Conservation (phyloP, 257 asterid genomes). For the Salvia miltiorrhiza region DNA sequence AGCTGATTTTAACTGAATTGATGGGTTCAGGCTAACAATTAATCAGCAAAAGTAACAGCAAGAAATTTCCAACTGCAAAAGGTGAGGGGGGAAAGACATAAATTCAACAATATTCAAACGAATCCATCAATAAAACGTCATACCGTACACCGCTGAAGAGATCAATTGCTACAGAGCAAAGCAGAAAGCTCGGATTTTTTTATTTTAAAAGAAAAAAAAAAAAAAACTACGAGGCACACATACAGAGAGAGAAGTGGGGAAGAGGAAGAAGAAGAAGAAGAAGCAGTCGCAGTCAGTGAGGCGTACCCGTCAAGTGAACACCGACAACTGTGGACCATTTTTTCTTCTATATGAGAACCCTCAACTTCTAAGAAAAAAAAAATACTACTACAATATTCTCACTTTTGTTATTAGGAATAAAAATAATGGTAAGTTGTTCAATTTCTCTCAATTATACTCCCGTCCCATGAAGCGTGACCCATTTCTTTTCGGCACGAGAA, state of each 20-base stretch:
- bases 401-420: no score
- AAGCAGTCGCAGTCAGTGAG: slow-evolving; percentile 6
- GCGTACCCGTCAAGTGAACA: slow-evolving; percentile 13
- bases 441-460: no score
- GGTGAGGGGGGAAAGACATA: neutral
- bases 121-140: slow-evolving; percentile 12
- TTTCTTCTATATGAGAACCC: no score
- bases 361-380: no score
- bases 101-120: neutral
- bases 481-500: no score
- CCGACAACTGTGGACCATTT: no score
- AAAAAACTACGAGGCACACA: neutral
- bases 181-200: neutral
- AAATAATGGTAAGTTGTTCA: no score
- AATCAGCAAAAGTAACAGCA: neutral
- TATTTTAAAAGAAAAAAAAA: neutral
- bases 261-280: neutral
- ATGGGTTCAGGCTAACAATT: neutral
- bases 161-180: neutral
- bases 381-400: no score
- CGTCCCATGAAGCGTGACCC: no score
- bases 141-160: slow-evolving; percentile 6
- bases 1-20: neutral
- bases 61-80: neutral
- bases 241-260: neutral